A percentile compares a stretch with the other conserved stretches of the same genome.
These are phyloP conservation scores for Leccinum pallidistipes DNA, from an alignment of 1,284 basidiomycete genomes.

Conservation along the genomic window DNA sequence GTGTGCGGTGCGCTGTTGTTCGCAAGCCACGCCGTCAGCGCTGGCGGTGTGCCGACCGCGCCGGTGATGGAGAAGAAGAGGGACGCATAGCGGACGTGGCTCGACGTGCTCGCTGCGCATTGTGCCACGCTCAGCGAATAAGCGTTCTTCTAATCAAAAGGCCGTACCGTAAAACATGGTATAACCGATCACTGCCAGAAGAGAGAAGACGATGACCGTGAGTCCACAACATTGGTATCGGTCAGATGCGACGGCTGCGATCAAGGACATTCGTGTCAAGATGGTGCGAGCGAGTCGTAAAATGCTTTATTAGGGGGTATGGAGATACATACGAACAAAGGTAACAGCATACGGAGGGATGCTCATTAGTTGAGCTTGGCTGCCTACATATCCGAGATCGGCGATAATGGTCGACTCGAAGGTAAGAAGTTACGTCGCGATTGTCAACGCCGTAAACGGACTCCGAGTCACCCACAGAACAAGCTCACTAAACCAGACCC, in stretches of 20 bases:
- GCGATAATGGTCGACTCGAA: conserved; percentile 56
- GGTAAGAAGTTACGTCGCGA: conserved; percentile 26
- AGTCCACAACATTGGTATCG: conserved; percentile 46
- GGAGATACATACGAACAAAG: conserved; percentile 37
- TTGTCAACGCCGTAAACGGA: conserved; percentile 3
- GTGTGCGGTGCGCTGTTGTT: conserved; percentile 60
- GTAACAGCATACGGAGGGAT: conserved; percentile 47
- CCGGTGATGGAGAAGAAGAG: conserved; percentile 53
- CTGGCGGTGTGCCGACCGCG: conserved; percentile 43
- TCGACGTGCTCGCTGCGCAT: conserved; percentile 23
- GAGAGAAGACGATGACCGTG: conserved; percentile 37
- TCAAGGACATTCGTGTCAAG: conserved; percentile 37
- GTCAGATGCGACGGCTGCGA: conserved; percentile 44
- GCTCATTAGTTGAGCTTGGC: conserved; percentile 48
- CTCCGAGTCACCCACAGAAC: background rate
- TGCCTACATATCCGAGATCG: conserved; percentile 45
- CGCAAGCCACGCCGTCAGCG: conserved; percentile 52
- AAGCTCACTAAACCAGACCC: conserved; percentile 36
- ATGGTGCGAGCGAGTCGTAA: background rate
- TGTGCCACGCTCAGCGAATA: background rate
- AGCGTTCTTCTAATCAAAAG: background rate
- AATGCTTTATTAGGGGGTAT: background rate
- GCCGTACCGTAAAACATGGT: conserved; percentile 46
- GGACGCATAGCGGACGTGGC: conserved; percentile 47
- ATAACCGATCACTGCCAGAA: conserved; percentile 46